Percentiles rank a stretch among this genome's conserved stretches.
phyloP scores from a whole-genome alignment of 257 asterid species.

The Nicotiana knightiana region DNA sequence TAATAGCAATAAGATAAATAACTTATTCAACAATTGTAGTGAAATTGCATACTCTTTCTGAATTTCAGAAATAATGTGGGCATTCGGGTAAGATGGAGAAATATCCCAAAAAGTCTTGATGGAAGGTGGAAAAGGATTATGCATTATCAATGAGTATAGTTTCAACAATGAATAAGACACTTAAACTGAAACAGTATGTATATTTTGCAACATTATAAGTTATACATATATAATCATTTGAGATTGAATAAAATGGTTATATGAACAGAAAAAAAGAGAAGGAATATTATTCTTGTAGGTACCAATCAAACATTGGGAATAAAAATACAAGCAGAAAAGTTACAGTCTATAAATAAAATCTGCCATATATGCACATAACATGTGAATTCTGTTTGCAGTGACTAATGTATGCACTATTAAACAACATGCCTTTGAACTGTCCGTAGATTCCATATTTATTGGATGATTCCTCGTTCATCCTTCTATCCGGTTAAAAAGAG shows the following conservation, averaged over 20 bases:
- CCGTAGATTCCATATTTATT: neutral
- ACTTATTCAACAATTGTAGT: too few relatives aligned
- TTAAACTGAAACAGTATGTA: neutral
- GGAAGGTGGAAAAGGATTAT: neutral
- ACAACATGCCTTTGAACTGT: neutral
- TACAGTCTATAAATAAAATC: neutral
- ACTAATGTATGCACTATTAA: neutral
- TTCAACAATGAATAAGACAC: neutral
- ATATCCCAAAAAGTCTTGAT: neutral
- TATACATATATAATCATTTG: conserved; percentile 6
- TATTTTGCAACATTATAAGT: neutral
- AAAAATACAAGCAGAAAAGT: neutral
- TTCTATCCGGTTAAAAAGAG: neutral
- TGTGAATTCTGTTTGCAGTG: neutral
- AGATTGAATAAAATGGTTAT: neutral
- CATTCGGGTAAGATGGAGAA: neutral
- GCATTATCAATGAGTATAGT: neutral
- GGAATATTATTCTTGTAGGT: neutral
- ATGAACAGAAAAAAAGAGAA: neutral
- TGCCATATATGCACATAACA: neutral
- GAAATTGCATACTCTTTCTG: too few relatives aligned
- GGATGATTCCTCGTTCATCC: neutral
- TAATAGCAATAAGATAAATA: too few relatives aligned
- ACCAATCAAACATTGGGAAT: neutral
- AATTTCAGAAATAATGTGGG: too few relatives aligned